Conservation (phyloP, 306 rosid species). For the Vigna radiata region DNA sequence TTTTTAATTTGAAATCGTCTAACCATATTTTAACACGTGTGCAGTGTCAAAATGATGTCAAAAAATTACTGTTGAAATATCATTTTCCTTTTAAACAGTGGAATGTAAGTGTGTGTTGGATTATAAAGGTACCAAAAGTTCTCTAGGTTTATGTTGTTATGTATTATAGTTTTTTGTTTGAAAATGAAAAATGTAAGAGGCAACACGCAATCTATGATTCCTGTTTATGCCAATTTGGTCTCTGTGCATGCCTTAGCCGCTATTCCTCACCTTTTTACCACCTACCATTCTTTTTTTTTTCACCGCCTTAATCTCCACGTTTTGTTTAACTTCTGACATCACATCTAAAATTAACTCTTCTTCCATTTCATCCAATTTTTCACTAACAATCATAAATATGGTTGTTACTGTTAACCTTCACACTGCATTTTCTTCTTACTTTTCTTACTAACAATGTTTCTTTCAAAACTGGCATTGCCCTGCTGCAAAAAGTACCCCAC, state of each 20-base stretch:
- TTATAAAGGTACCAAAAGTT: neutral
- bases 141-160: neutral
- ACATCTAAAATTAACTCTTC: conserved; percentile 6
- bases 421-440: neutral
- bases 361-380: neutral
- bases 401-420: neutral
- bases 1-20: no score
- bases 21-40: no score
- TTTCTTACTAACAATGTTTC: neutral
- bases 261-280: conserved; percentile 4
- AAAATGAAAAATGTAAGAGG: neutral
- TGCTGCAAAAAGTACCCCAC: conserved; percentile 54
- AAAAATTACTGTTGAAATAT: no score
- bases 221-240: conserved; percentile 5
- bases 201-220: conserved; percentile 10
- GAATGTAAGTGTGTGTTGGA: neutral
- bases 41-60: no score
- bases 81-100: no score
- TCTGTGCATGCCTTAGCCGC: neutral
- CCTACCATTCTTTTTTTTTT: conserved; percentile 1
- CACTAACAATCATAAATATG: neutral
- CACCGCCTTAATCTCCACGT: conserved; percentile 24
- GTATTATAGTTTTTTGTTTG: neutral
- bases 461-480: neutral
- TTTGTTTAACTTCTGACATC: conserved; percentile 28